Evolutionary conservation across 768 basidiomycete species (phyloP).

Genomic region (Podaxis sp.): DNA sequence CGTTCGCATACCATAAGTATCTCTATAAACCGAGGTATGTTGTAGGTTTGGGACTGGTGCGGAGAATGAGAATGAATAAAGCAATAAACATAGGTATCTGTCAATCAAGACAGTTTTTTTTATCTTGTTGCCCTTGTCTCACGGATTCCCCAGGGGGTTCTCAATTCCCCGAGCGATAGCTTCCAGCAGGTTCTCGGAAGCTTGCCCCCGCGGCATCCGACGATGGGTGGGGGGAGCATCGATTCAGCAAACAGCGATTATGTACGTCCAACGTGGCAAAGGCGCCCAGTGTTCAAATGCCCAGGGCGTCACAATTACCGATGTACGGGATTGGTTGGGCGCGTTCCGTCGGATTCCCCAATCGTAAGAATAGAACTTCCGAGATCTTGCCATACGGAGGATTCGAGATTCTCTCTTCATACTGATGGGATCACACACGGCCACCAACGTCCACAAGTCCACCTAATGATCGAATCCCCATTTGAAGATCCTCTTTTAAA

Average conservation of each 20-base stretch:
- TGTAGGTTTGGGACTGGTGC: too few relatives aligned
- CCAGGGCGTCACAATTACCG: background rate
- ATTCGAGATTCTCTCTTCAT: conserved; percentile 25
- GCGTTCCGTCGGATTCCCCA: conserved; percentile 4
- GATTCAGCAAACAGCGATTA: conserved; percentile 17
- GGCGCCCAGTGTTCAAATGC: background rate
- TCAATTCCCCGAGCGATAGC: conserved; percentile 11
- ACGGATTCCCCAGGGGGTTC: conserved; percentile 25
- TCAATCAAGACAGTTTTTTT: background rate
- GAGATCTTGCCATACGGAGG: conserved; percentile 29
- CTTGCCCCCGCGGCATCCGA: conserved; percentile 27
- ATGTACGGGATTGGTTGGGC: background rate
- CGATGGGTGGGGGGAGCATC: conserved; percentile 31
- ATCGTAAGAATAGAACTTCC: conserved; percentile 15
- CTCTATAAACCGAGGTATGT: too few relatives aligned
- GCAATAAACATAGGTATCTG: background rate
- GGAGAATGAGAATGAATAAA: background rate
- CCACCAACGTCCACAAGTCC: conserved; percentile 8
- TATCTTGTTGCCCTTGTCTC: conserved; percentile 8
- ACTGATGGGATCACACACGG: conserved; percentile 10
- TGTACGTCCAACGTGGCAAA: conserved; percentile 15
- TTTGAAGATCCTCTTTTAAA: conserved; percentile 37
- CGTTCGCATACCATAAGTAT: too few relatives aligned
- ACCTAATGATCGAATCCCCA: conserved; percentile 26
- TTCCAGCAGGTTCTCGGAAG: conserved; percentile 16